Conservation (phyloP, 805 yeast species). For the Pachysolen tannophilus region DNA sequence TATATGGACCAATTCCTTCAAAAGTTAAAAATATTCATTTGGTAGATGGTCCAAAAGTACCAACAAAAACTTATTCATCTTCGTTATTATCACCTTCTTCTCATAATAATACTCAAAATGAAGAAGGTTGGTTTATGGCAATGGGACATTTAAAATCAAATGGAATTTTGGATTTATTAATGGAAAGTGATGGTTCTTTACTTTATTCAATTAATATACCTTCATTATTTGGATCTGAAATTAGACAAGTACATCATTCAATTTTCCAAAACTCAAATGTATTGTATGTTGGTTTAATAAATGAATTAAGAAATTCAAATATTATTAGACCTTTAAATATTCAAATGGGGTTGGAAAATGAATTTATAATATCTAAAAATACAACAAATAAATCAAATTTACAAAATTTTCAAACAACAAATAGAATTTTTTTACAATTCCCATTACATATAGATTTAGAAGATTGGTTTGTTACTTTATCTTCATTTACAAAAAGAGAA, state of each 20-base stretch:
- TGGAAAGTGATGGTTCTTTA: conserved; percentile 56
- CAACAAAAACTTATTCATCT: no score
- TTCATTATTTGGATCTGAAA: conserved; percentile 47
- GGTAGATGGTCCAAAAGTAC: conserved; percentile 13
- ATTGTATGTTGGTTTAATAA: conserved; percentile 49
- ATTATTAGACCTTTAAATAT: conserved; percentile 18
- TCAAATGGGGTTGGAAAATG: conserved; percentile 1
- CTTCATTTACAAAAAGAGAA: conserved; percentile 55
- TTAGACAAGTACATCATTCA: conserved; percentile 56
- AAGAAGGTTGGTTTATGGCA: conserved; percentile 64
- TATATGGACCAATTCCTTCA: conserved; percentile 54
- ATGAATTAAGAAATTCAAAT: conserved; percentile 41
- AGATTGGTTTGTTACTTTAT: conserved; percentile 68
- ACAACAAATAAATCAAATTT: conserved; percentile 7
- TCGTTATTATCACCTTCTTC: conserved; percentile 1
- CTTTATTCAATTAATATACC: conserved; percentile 53
- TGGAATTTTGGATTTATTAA: conserved; percentile 51
- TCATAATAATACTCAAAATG: conserved; percentile 11
- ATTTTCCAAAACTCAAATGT: conserved; percentile 51
- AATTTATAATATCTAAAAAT: conserved; percentile 5
- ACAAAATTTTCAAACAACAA: conserved; percentile 6
- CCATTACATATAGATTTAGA: conserved; percentile 64
- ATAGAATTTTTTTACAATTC: conserved; percentile 47
- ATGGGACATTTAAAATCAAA: conserved; percentile 63
- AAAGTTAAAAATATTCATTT: conserved; percentile 26